A percentile compares a stretch with the other conserved stretches of the same genome.
These are phyloP conservation scores for Erodium trifolium DNA, from an alignment of 441 rosid species.

Conservation along the genomic window DNA sequence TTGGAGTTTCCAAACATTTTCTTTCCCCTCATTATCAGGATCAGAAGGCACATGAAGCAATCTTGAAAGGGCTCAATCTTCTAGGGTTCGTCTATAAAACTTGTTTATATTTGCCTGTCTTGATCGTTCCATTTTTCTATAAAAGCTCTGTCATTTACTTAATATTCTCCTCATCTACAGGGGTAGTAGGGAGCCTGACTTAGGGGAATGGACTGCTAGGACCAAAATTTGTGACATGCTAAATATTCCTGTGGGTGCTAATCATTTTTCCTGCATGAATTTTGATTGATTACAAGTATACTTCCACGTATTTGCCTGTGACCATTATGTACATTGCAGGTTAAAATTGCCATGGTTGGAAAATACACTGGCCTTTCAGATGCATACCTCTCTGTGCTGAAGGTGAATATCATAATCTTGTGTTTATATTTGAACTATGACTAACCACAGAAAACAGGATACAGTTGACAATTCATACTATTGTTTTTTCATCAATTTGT, in stretches of 20 bases:
- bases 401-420: constrained; percentile 10
- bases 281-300: neutral
- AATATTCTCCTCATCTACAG: constrained; percentile 23
- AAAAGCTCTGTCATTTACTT: constrained; percentile 24
- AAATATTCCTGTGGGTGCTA: constrained; percentile 53
- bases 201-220: constrained; percentile 67
- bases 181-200: constrained; percentile 36
- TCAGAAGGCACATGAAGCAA: constrained; percentile 8
- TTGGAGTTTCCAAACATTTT: neutral
- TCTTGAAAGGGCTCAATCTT: constrained; percentile 7
- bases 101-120: neutral
- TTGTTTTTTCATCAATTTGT: no score
- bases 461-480: no score
- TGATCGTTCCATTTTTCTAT: neutral
- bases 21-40: neutral
- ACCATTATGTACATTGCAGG: constrained; percentile 18
- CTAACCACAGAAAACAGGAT: neutral
- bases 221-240: constrained; percentile 58
- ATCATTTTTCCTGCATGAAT: constrained; percentile 7
- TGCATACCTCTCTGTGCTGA: constrained; percentile 1
- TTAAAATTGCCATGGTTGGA: neutral
- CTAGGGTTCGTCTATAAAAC: constrained; percentile 2
- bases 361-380: neutral
- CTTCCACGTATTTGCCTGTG: constrained; percentile 12
- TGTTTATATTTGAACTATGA: neutral